Percentiles rank a stretch among this genome's conserved stretches.
Evolutionary conservation across 75 land plant species (phyloP).

Genomic region (Selaginella moellendorffii): DNA sequence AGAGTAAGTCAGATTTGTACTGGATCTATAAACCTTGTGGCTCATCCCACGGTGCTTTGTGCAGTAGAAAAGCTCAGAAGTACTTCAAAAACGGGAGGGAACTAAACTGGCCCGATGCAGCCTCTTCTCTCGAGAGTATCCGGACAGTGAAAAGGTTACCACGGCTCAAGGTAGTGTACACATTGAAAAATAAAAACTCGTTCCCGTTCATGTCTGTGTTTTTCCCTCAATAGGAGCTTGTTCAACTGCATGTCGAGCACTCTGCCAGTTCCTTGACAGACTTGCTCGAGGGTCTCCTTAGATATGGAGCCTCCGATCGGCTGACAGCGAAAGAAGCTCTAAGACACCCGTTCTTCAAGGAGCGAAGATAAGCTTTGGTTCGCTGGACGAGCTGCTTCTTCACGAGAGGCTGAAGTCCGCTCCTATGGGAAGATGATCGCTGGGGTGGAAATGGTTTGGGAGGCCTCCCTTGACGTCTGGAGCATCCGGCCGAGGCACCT

Average conservation of each 20-base stretch:
- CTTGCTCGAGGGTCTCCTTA: conserved; percentile 10
- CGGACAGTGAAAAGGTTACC: not conserved
- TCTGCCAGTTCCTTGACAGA: not conserved
- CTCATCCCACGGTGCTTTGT: too few relatives aligned
- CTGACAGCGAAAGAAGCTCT: conserved; percentile 12
- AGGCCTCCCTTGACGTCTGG: conserved; percentile 57
- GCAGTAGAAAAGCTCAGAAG: not conserved
- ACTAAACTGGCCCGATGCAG: conserved; percentile 1
- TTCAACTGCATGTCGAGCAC: not conserved
- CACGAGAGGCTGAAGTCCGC: conserved; percentile 38
- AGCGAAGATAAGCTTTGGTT: not conserved
- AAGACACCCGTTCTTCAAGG: conserved; percentile 10
- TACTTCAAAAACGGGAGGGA: not conserved
- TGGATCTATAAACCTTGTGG: not conserved
- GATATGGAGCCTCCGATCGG: conserved; percentile 8
- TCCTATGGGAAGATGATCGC: conserved; percentile 94
- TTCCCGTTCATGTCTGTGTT: not conserved
- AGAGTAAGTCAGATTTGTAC: conserved; percentile 30
- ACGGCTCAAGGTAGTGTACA: not conserved
- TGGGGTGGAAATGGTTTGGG: conserved; percentile 70
- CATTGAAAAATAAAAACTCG: not conserved
- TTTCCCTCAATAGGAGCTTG: not conserved
- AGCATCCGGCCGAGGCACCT: conserved; percentile 48
- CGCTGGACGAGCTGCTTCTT: too few relatives aligned
- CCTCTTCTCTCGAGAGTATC: conserved; percentile 4